Evolutionary conservation across 257 asterid species (phyloP), one percentile per base, ranked within the genome.

Genomic region (Solanum clarkiae): DNA sequence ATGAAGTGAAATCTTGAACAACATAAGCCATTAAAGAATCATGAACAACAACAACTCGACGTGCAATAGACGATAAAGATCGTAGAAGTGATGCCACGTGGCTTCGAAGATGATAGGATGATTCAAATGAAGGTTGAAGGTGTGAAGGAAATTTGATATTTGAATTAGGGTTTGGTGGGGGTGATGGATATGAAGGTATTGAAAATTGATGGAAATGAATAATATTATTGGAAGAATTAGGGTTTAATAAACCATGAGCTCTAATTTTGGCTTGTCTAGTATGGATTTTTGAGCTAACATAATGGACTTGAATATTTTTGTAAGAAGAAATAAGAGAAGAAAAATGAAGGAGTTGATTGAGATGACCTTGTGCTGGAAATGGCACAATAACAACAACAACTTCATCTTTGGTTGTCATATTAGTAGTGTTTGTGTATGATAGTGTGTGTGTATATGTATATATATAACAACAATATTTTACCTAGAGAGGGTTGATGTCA

Each of bases 281-380:
- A 88, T 92, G 95, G 11, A 87, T 40, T 72, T 92, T 80, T 36
- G 94, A 86, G 85, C 91, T 81, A 44, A 91, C 90, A 57, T 84
- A 94, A 91, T 94, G 91, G n/a, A 92, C 97, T 0, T 88, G 63
- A 2, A 92, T 85, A 18, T 13, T 65, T 6, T 65, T 53, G 49
- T 80, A 70, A 88, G 92, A 66, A 57, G 96, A 88, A 90, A 93
- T 63, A 77, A 92, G 91, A 89, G 90, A 89, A 84, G 96, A 92
- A 83, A 93, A 92, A 85, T 92, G 93, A 84, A 93, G 97, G 86
- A 93, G 95, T 88, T 94, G 97, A 89, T 94, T 94, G 85, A 94
- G 96, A 51, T 94, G 97, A 63, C 97, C 95, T 44, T 94, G 97
- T 18, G 91, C 92, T 10, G 97, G 96, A 85, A 94, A 91, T 16